Evolutionary conservation across 2,329 filamentous ascomycete species (phyloP).

Genomic region (Macrophomina pseudophaseolina): DNA sequence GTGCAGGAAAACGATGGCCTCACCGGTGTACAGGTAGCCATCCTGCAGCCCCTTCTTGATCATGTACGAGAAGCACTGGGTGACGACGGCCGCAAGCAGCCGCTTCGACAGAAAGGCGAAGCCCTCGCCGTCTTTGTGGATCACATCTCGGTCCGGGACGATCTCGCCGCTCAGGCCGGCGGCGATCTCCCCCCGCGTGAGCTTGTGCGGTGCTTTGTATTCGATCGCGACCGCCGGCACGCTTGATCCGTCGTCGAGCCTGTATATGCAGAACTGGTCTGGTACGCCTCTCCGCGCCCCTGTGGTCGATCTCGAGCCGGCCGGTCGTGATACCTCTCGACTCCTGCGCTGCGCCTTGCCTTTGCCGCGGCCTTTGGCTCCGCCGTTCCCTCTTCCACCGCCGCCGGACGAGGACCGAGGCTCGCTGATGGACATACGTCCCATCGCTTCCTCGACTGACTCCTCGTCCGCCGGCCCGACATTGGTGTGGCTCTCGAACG

Average conservation of each 20-base stretch:
- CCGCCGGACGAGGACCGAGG: not conserved
- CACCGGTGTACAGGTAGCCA: constrained; percentile 50
- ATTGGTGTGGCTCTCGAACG: constrained; percentile 48
- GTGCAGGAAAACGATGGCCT: constrained; percentile 53
- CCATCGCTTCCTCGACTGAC: not conserved
- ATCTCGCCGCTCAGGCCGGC: constrained; percentile 44
- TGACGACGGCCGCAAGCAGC: constrained; percentile 49
- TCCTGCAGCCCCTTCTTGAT: constrained; percentile 53
- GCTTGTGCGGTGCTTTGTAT: no score
- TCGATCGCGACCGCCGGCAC: constrained; percentile 41
- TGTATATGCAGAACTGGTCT: constrained; percentile 12
- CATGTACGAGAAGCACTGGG: constrained; percentile 44
- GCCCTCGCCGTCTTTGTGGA: constrained; percentile 33
- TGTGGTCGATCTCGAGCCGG: not conserved
- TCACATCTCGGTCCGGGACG: not conserved
- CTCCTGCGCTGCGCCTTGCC: no score
- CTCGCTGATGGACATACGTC: not conserved
- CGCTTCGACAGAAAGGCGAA: constrained; percentile 45
- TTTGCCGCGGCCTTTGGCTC: no score
- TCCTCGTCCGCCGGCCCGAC: constrained; percentile 33
- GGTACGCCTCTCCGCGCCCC: not conserved
- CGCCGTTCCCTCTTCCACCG: no score
- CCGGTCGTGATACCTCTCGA: not conserved
- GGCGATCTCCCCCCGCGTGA: constrained; percentile 40
- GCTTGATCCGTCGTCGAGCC: not conserved